A percentile compares a stretch with the other conserved stretches of the same genome.
Conservation (phyloP, 495 filamentous ascomycete genomes). For the Amniculicola lignicola region DNA sequence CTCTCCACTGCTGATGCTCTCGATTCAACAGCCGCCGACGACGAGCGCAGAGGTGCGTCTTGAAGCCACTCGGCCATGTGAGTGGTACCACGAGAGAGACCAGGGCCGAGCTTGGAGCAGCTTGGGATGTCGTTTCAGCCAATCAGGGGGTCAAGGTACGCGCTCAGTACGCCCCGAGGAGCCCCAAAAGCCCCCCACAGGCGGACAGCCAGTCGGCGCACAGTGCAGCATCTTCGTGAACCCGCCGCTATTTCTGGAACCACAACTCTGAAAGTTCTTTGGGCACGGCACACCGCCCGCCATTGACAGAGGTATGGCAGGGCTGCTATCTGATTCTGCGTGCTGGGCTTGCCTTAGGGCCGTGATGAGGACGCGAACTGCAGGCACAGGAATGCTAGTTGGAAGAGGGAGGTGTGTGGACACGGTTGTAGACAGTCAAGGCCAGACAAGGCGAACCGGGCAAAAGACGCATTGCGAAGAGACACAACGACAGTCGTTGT, state of each 20-base stretch:
- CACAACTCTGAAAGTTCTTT: not conserved
- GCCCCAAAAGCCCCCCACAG: not conserved
- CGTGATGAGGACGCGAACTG: conserved; percentile 12
- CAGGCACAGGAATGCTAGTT: too few species aligned
- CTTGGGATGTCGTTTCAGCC: conserved; percentile 9
- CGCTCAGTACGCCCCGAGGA: conserved; percentile 8
- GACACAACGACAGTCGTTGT: too few species aligned
- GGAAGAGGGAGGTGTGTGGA: too few species aligned
- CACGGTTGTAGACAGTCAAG: too few species aligned
- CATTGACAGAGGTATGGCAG: not conserved
- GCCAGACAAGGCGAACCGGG: too few species aligned
- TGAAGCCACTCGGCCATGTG: conserved; percentile 16
- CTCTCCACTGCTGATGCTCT: not conserved
- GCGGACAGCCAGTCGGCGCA: not conserved
- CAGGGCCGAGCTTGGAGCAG: not conserved
- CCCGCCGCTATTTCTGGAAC: conserved; percentile 10
- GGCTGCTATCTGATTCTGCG: not conserved
- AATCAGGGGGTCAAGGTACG: conserved; percentile 18
- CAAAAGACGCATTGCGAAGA: too few species aligned
- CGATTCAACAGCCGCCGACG: too few species aligned
- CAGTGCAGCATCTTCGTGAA: not conserved
- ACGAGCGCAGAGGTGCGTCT: too few species aligned
- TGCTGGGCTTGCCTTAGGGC: conserved; percentile 23
- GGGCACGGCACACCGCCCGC: not conserved
- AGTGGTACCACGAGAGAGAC: conserved; percentile 6